Percentiles rank a stretch among this genome's conserved stretches.
These are phyloP conservation scores for Microsporum canis DNA, from an alignment of 2,329 filamentous ascomycete species.

Conservation along the genomic window DNA sequence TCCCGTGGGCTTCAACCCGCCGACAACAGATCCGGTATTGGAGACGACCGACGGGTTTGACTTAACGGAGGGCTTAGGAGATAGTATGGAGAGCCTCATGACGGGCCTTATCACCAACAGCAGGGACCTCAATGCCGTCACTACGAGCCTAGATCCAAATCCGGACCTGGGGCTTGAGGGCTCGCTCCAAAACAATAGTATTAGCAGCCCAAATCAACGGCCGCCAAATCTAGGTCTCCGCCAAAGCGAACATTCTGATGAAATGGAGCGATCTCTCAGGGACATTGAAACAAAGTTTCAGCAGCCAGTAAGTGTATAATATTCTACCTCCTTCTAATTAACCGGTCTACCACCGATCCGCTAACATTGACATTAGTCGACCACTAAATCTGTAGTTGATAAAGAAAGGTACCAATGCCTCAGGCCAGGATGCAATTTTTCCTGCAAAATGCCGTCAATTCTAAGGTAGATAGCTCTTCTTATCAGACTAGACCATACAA, in stretches of 20 bases:
- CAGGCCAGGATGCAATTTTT: neutral
- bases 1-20: neutral
- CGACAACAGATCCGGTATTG: neutral
- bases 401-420: neutral
- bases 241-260: neutral
- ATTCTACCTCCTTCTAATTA: neutral
- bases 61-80: no score
- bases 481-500: conserved; percentile 15
- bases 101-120: no score
- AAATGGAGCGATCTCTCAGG: neutral
- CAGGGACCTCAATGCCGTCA: no score
- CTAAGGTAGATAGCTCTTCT: neutral
- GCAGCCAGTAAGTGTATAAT: neutral
- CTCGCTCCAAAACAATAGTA: neutral
- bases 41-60: neutral
- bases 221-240: neutral
- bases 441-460: neutral
- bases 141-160: no score
- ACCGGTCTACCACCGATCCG: neutral
- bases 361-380: neutral
- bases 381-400: neutral
- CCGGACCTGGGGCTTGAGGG: no score
- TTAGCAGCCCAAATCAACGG: neutral
- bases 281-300: neutral
- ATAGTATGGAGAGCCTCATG: no score